Evolutionary conservation across 2,329 filamentous ascomycete species (phyloP).

Genomic region (Orbilia brochopaga): DNA sequence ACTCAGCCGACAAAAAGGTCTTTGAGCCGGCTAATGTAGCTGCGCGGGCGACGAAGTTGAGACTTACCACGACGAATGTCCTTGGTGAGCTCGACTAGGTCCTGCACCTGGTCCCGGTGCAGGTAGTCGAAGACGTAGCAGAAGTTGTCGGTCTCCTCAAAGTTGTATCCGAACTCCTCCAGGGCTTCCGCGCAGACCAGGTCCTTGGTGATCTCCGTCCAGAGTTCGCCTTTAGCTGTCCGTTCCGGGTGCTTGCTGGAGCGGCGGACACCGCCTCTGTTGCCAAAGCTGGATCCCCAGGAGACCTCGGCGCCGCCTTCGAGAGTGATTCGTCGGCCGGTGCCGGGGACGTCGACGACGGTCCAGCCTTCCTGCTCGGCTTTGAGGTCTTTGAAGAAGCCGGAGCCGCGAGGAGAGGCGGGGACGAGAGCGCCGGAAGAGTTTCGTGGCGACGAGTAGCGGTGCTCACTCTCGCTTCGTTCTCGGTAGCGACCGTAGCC

Average conservation of each 20-base stretch:
- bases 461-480: slow-evolving; percentile 29
- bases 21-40: slow-evolving; percentile 24
- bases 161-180: slow-evolving; percentile 81
- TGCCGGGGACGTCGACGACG: slow-evolving; percentile 44
- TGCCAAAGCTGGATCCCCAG: slow-evolving; percentile 32
- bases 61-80: slow-evolving; percentile 70
- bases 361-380: slow-evolving; percentile 50
- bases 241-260: slow-evolving; percentile 36
- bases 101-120: slow-evolving; percentile 80
- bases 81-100: slow-evolving; percentile 81
- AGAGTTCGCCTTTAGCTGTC: slow-evolving; percentile 66
- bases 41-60: slow-evolving; percentile 9
- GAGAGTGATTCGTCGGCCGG: slow-evolving; percentile 39
- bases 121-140: slow-evolving; percentile 95
- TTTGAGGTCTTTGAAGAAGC: slow-evolving; percentile 48
- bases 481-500: slow-evolving; percentile 49
- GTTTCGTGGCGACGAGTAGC: slow-evolving; percentile 28
- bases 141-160: slow-evolving; percentile 85
- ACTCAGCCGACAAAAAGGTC: slow-evolving; percentile 10
- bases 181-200: slow-evolving; percentile 86
- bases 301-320: slow-evolving; percentile 38
- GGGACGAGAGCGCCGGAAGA: slow-evolving; percentile 38
- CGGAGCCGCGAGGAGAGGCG: slow-evolving; percentile 44
- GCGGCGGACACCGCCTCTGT: slow-evolving; percentile 34
- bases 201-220: slow-evolving; percentile 97